Evolutionary conservation across 345 rosid genomes (phyloP), one percentile per base, ranked within the genome.

Genomic region (Eutrema yunnanense): DNA sequence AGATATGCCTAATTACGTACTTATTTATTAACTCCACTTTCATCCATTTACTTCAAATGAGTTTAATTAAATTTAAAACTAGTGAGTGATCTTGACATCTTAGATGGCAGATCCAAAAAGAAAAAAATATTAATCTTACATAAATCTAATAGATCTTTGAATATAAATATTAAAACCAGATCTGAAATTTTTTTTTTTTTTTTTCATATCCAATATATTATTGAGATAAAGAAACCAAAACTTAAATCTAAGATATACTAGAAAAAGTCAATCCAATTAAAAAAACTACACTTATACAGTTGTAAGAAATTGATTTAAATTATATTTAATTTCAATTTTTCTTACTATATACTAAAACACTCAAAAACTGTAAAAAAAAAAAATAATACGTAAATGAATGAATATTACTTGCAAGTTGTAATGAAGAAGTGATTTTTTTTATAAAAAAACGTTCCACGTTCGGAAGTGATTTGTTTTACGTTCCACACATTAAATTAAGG

Each of bases 351-450:
- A 22, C 26, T 22, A 1, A 22, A 22, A 22, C 26, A 22, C 26
- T 22, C 26, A 1, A 22, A 22, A 22, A 22, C 26, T 22, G 26
- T 1, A 22, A 22, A 22, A 22, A 22, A 2, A 22, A 22, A 22
- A 22, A 22, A 22, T 0, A 32, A 40, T 4, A 37, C 13, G 5
- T 38, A n/a, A 44, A 34, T 29, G 57, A 53, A 59, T 62, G 9
- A 62, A 37, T 37, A 62, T 65, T 47, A 59, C 10, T 64, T 33
- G 77, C 77, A 64, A 73, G 58, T 65, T 65, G 71, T 58, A 47
- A 47, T 59, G 59, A 6, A 38, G 32, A 37, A 37, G 26, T 37
- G 19, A 22, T 33, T 14, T 32, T 33, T 55, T 55, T 52, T 55
- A 7, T 13, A 32, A 19, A 19, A 19, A 19, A 19, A 30, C 54